Conservation (phyloP, 495 filamentous ascomycete genomes). For the Aspergillus kassunensis region DNA sequence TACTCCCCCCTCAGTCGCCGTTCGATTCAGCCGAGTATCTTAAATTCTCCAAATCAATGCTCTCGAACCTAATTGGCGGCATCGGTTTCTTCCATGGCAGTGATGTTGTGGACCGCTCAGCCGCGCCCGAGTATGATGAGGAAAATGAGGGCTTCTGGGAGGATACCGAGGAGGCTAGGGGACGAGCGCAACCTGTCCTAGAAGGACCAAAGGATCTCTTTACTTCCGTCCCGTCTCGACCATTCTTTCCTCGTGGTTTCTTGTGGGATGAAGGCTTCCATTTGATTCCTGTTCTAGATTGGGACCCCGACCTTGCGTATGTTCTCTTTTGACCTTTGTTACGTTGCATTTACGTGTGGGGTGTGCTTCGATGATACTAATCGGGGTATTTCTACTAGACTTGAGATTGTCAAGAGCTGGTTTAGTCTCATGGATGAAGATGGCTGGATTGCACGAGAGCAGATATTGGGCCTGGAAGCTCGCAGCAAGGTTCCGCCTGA, state of each 20-base stretch:
- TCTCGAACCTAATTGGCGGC: conserved; percentile 91
- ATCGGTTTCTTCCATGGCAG: conserved; percentile 94
- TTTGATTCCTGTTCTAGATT: conserved; percentile 85
- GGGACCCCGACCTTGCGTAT: conserved; percentile 82
- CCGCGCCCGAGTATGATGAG: conserved; percentile 87
- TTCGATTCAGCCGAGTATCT: conserved; percentile 70
- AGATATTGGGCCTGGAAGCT: conserved; percentile 92
- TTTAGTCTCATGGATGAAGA: conserved; percentile 94
- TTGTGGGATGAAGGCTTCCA: conserved; percentile 99
- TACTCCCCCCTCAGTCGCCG: conserved; percentile 71
- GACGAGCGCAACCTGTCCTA: conserved; percentile 54
- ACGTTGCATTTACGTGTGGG: neutral
- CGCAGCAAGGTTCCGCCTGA: conserved; percentile 93
- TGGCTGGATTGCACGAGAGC: conserved; percentile 96
- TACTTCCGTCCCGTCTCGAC: conserved; percentile 86
- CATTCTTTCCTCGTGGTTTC: conserved; percentile 96
- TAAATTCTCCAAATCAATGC: conserved; percentile 80
- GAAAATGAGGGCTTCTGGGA: conserved; percentile 98
- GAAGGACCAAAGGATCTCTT: conserved; percentile 90
- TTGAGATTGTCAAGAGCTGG: conserved; percentile 94
- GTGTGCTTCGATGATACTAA: neutral
- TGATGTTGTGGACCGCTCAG: conserved; percentile 81
- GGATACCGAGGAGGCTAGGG: conserved; percentile 74
- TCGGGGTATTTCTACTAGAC: conserved; percentile 32
- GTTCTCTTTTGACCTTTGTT: conserved; percentile 14